Evolutionary conservation across 2,329 filamentous ascomycete genomes (phyloP).

Genomic region (Aspergillus novofumigatus): DNA sequence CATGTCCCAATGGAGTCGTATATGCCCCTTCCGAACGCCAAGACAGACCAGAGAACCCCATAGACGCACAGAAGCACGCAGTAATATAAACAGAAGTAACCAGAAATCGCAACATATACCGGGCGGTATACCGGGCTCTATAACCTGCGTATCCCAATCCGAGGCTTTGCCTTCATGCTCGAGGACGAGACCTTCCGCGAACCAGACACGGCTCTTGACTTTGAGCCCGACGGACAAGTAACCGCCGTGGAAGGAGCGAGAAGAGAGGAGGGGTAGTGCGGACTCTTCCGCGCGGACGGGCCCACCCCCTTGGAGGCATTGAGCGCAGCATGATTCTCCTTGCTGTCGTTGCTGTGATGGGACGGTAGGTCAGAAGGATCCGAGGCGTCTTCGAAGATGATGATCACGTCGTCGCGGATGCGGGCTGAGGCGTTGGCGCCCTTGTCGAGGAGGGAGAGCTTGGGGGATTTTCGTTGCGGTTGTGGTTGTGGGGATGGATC

Average conservation of each 20-base stretch:
- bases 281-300: not conserved
- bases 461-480: constrained; percentile 33
- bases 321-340: constrained; percentile 20
- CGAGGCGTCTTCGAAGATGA: constrained; percentile 31
- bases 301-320: constrained; percentile 13
- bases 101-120: not conserved
- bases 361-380: constrained; percentile 11
- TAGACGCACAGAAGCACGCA: no score
- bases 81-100: not conserved
- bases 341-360: constrained; percentile 18
- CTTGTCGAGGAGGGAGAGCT: constrained; percentile 23
- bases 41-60: no score
- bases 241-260: constrained; percentile 2
- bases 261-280: not conserved
- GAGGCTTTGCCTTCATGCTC: constrained; percentile 25
- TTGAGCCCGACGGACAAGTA: constrained; percentile 12
- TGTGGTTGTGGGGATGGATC: constrained; percentile 14
- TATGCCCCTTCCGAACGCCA: no score
- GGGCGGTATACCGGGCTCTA: constrained; percentile 9
- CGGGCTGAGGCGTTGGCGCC: constrained; percentile 21
- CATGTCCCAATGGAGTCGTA: no score
- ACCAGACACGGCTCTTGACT: constrained; percentile 14
- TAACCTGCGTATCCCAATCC: constrained; percentile 33
- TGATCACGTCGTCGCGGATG: constrained; percentile 21
- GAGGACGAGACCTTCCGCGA: constrained; percentile 22